Evolutionary conservation across 1,284 basidiomycete species (phyloP).

Genomic region (Ustilago nuda): DNA sequence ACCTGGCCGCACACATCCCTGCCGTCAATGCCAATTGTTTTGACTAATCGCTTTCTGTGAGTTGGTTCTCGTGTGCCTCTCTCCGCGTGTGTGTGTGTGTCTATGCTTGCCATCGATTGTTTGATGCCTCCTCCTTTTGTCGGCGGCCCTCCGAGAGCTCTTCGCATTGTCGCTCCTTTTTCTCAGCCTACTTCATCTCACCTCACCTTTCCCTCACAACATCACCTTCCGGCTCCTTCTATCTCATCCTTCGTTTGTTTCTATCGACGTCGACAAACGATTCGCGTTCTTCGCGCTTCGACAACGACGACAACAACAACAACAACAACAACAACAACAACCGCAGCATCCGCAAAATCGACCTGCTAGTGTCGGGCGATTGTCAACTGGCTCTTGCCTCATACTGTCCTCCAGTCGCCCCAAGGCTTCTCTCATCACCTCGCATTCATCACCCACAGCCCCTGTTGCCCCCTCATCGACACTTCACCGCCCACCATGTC

Average conservation of each 20-base stretch:
- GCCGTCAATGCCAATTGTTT: no score
- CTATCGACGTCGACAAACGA: background rate
- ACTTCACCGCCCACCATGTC: slow-evolving; percentile 17
- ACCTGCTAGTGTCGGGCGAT: background rate
- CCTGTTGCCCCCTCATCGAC: slow-evolving; percentile 8
- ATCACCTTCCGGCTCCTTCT: background rate
- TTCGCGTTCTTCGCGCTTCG: slow-evolving; percentile 8
- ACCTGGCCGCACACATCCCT: no score
- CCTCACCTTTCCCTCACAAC: background rate
- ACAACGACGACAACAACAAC: background rate
- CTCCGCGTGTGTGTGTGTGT: background rate
- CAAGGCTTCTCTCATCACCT: background rate
- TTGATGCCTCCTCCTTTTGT: background rate
- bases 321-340: no score
- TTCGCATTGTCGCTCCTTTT: background rate
- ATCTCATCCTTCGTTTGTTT: background rate
- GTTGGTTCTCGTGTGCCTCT: background rate
- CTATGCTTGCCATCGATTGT: background rate
- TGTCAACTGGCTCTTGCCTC: background rate
- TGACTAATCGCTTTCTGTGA: background rate
- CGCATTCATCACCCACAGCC: background rate
- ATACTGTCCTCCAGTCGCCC: background rate
- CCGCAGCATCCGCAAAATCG: background rate
- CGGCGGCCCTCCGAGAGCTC: slow-evolving; percentile 7
- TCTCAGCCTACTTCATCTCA: background rate